Evolutionary conservation across 2,329 filamentous ascomycete species (phyloP).

Genomic region (Albifimbria verrucaria): DNA sequence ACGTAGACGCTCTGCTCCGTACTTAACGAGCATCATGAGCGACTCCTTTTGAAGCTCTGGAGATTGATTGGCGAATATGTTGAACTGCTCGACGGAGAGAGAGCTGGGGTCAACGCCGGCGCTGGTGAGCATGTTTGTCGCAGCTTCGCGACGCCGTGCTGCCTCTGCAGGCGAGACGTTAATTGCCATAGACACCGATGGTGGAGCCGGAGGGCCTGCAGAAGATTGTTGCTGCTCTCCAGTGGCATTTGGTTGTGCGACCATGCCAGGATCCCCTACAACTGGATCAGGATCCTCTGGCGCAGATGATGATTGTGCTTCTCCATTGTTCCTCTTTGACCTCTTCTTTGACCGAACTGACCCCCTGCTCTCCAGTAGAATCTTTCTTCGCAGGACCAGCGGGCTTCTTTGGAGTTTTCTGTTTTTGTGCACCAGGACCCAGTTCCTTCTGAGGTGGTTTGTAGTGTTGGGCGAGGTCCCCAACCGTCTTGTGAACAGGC

Average conservation of each 20-base stretch:
- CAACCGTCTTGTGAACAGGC: conserved; percentile 54
- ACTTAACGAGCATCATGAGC: conserved; percentile 52
- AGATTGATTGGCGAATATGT: conserved; percentile 58
- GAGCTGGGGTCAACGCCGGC: conserved; percentile 50
- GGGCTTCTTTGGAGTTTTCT: conserved; percentile 22
- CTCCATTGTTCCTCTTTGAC: conserved; percentile 22
- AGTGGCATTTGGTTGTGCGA: conserved; percentile 11
- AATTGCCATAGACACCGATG: conserved; percentile 19
- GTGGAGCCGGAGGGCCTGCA: conserved; percentile 7
- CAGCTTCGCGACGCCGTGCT: conserved; percentile 45
- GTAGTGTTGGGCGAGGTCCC: conserved; percentile 44
- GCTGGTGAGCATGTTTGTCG: conserved; percentile 42
- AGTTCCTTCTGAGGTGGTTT: conserved; percentile 39
- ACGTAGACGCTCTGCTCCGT: conserved; percentile 54
- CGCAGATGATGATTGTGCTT: conserved; percentile 10
- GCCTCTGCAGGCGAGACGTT: conserved; percentile 43
- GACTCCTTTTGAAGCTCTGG: conserved; percentile 53
- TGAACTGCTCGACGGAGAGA: conserved; percentile 53
- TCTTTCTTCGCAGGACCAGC: conserved; percentile 23
- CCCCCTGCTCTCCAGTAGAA: conserved; percentile 16
- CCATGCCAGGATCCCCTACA: conserved; percentile 8
- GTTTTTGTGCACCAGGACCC: conserved; percentile 21
- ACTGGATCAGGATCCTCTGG: conserved; percentile 9
- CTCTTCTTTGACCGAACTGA: conserved; percentile 22
- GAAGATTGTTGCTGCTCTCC: conserved; percentile 1